Percentiles rank a stretch among this genome's conserved stretches.
Evolutionary conservation across 2,329 filamentous ascomycete species (phyloP).

Genomic region (Colletotrichum filicis): DNA sequence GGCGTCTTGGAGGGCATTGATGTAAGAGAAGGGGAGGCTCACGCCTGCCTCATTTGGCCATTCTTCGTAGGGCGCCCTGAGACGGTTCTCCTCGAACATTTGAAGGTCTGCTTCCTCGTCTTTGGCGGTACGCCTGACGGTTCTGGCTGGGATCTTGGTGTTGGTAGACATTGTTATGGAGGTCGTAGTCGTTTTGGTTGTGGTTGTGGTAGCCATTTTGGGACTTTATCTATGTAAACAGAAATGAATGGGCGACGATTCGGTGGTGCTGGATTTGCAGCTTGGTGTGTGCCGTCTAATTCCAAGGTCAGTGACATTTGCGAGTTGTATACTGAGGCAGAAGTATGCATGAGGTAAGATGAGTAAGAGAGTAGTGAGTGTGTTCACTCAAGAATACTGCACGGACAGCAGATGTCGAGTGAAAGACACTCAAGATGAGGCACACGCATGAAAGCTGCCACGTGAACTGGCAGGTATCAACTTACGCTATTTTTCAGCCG

Average conservation of each 20-base stretch:
- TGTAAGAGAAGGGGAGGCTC: constrained; percentile 36
- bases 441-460: neutral
- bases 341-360: neutral
- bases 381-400: neutral
- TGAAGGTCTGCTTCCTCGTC: constrained; percentile 27
- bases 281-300: neutral
- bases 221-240: neutral
- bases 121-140: constrained; percentile 25
- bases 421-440: neutral
- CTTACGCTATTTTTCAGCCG: neutral
- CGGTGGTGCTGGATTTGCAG: neutral
- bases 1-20: neutral
- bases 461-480: neutral
- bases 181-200: neutral
- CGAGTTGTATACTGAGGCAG: neutral
- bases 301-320: neutral
- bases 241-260: neutral
- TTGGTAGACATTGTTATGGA: neutral
- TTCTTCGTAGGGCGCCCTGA: constrained; percentile 47
- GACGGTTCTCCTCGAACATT: constrained; percentile 32
- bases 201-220: neutral
- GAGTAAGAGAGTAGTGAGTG: neutral
- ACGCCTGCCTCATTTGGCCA: constrained; percentile 63
- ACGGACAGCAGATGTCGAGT: neutral
- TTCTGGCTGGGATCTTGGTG: constrained; percentile 10